Evolutionary conservation across 192 early-diverging fungal genomes (phyloP), one percentile per base, ranked within the genome.

Genomic region (Linderina pennispora): DNA sequence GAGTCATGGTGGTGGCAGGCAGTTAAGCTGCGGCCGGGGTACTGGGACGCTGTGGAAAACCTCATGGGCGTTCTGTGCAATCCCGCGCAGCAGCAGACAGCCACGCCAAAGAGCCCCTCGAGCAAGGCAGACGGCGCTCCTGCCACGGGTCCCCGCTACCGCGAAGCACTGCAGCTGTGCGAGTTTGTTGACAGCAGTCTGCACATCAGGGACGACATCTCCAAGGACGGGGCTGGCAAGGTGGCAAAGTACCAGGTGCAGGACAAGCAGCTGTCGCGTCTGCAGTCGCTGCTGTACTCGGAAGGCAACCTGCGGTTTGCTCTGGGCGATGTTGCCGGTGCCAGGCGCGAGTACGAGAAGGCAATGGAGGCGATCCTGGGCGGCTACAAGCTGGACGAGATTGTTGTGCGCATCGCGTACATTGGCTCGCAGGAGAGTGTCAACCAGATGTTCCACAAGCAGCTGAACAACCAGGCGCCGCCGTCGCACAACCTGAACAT

Each of bases 1-100:
- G 91, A 94, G 53, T 61, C 62, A 35, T 91, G 82, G 78, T 94
- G 90, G 80, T 86, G 84, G 66, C 71, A 69, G 13, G 91, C 91
- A 1, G 88, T 94, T 40, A 57, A 76, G 47, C 75, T 91, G 46
- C 67, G 91, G 11, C 91, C 91, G 1, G 86, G 86, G 8, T 94
- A 94, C 66, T 94, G 89, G 89, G 91, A 94, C 48, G 91, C 89
- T 4, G 84, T 84, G 18, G 87, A 91, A 53, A 92, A 92, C 49
- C 73, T 94, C 24, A 82, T 92, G 23, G 86, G 86, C 14, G 79
- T 90, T 19, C 62, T 92, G 31, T 89, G 86, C 65, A 65, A 57
- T 32, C 36, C 47, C 2, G 15, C 26, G 11, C 48, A 50, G 8
- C 55, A 10, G 37, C 42, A 21, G 66, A 11, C 50, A 42, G 14